These are phyloP conservation scores for Cryptococcus amylolentus DNA, from an alignment of 1,284 basidiomycete genomes.

Conservation along the genomic window DNA sequence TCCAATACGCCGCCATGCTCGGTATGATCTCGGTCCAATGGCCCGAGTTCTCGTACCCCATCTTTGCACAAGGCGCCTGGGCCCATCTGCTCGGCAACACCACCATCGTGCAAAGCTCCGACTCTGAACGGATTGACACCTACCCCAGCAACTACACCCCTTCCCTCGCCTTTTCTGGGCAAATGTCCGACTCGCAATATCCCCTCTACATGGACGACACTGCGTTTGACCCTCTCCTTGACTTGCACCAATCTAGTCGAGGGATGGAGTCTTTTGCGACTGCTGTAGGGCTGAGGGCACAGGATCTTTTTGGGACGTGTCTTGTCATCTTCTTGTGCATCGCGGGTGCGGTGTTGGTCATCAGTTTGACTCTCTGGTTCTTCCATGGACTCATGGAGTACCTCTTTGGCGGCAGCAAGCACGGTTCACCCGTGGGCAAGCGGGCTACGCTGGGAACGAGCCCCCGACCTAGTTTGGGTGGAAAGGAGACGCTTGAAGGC, in stretches of 20 bases:
- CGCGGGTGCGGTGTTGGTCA: constrained; percentile 63
- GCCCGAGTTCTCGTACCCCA: constrained; percentile 86
- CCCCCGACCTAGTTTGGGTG: constrained; percentile 19
- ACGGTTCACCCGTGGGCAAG: constrained; percentile 7
- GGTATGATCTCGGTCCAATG: constrained; percentile 91
- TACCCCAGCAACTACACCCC: constrained; percentile 59
- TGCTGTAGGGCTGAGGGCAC: constrained; percentile 71
- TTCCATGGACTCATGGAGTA: constrained; percentile 55
- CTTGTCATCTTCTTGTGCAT: constrained; percentile 77
- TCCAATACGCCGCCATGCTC: constrained; percentile 70
- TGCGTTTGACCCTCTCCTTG: constrained; percentile 50
- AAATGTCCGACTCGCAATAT: constrained; percentile 66
- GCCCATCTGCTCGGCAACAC: constrained; percentile 79
- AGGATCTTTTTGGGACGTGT: constrained; percentile 81
- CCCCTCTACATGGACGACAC: constrained; percentile 72
- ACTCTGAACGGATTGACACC: constrained; percentile 60
- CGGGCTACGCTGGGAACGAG: constrained; percentile 17
- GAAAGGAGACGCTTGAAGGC: constrained; percentile 22
- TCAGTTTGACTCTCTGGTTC: constrained; percentile 70
- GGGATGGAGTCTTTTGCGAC: constrained; percentile 78
- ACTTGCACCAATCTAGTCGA: constrained; percentile 37
- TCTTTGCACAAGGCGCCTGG: constrained; percentile 82
- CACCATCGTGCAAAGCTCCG: constrained; percentile 58
- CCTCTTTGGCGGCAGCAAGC: constrained; percentile 1
- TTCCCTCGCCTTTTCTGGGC: constrained; percentile 63